Evolutionary conservation across 768 basidiomycete genomes (phyloP).

Genomic region (Suillus alpinus): DNA sequence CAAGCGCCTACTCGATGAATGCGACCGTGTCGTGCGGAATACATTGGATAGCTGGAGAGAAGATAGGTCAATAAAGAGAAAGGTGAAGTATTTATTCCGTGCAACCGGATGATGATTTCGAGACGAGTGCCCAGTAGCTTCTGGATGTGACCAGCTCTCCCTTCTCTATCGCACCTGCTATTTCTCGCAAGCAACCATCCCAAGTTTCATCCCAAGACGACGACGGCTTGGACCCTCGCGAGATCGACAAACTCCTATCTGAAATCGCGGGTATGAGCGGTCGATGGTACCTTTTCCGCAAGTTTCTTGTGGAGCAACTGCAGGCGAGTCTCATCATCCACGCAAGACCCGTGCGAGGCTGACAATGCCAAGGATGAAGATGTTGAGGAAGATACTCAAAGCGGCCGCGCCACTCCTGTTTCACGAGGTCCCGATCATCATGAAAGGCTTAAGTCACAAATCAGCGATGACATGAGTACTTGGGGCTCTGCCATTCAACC

Average conservation of each 20-base stretch:
- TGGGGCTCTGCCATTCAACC: neutral
- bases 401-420: neutral
- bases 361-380: slow-evolving; percentile 9
- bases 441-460: neutral
- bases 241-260: slow-evolving; percentile 86
- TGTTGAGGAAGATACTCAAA: slow-evolving; percentile 8
- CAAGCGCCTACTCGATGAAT: slow-evolving; percentile 73
- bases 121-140: slow-evolving; percentile 34
- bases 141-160: slow-evolving; percentile 45
- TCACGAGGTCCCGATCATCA: neutral
- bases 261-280: slow-evolving; percentile 89
- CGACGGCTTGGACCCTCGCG: slow-evolving; percentile 80
- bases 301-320: slow-evolving; percentile 77
- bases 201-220: slow-evolving; percentile 32
- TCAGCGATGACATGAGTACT: neutral
- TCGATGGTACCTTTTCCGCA: slow-evolving; percentile 87
- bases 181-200: slow-evolving; percentile 31
- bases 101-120: neutral
- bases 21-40: slow-evolving; percentile 76
- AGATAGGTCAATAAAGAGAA: slow-evolving; percentile 78
- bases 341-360: slow-evolving; percentile 7
- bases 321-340: slow-evolving; percentile 40
- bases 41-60: slow-evolving; percentile 88
- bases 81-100: slow-evolving; percentile 41
- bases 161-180: slow-evolving; percentile 27